phyloP scores from a whole-genome alignment of 1,284 basidiomycete genomes.

The Pseudozyma pruni region DNA sequence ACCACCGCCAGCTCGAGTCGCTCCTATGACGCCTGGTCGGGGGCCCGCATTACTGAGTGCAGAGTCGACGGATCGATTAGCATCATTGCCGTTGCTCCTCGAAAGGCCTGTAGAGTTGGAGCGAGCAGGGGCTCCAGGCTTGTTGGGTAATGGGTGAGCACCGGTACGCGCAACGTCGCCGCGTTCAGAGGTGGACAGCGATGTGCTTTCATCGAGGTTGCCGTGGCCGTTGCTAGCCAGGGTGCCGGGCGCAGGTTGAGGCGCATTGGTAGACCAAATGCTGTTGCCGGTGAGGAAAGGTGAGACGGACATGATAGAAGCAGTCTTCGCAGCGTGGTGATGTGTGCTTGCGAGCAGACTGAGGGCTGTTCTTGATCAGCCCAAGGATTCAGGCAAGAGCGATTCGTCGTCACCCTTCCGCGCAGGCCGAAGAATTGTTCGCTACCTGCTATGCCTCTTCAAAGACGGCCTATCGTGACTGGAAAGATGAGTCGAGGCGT shows the following conservation, averaged over 20 bases:
- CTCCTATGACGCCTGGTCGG: conserved; percentile 33
- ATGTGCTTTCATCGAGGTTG: conserved; percentile 1
- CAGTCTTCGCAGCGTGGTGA: too few relatives aligned
- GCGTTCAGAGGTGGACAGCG: conserved; percentile 13
- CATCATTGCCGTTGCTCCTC: conserved; percentile 21
- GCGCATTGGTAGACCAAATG: conserved; percentile 40
- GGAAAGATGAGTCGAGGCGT: too few relatives aligned
- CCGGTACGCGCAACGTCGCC: conserved; percentile 16
- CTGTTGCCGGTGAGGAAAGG: conserved; percentile 44
- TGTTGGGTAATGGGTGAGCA: conserved; percentile 42
- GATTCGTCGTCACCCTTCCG: too few relatives aligned
- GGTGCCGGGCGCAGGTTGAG: conserved; percentile 7
- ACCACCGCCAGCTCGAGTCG: conserved; percentile 2
- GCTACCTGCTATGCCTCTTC: too few relatives aligned
- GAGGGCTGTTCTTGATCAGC: too few relatives aligned
- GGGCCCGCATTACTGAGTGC: conserved; percentile 10
- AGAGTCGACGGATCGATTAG: conserved; percentile 29
- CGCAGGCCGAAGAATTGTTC: too few relatives aligned
- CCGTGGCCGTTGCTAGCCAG: conserved; percentile 3
- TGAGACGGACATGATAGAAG: conserved; percentile 34
- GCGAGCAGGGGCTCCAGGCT: conserved; percentile 25
- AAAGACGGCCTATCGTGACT: too few relatives aligned
- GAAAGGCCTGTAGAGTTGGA: conserved; percentile 29
- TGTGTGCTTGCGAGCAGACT: too few relatives aligned
- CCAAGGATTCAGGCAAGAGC: too few relatives aligned